These are phyloP conservation scores for Lunularia cruciata DNA, from an alignment of 225 moss, liverwort and hornwort species.

Conservation along the genomic window DNA sequence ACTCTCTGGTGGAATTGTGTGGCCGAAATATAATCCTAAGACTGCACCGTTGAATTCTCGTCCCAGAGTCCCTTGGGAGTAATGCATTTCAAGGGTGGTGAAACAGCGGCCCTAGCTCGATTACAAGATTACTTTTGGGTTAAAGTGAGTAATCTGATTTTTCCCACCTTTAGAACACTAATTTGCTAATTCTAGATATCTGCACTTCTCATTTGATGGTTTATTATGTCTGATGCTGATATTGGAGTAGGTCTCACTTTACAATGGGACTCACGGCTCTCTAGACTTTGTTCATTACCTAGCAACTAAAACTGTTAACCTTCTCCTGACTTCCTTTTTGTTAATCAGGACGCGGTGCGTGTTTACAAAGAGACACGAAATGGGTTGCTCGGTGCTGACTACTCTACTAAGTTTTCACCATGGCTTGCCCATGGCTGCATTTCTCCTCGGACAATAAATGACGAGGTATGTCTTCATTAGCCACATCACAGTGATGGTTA, in stretches of 20 bases:
- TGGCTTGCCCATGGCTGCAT: constrained; percentile 98
- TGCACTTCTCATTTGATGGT: too few relatives aligned
- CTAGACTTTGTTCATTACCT: neutral
- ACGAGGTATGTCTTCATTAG: constrained; percentile 54
- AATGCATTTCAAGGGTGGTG: constrained; percentile 91
- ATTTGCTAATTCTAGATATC: too few relatives aligned
- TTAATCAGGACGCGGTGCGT: constrained; percentile 70
- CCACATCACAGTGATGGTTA: neutral
- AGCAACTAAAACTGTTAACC: too few relatives aligned
- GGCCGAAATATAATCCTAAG: too few relatives aligned
- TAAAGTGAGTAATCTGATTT: constrained; percentile 41
- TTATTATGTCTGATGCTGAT: neutral
- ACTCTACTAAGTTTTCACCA: constrained; percentile 96
- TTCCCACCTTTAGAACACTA: too few relatives aligned
- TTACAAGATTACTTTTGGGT: constrained; percentile 94
- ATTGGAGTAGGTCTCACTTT: neutral
- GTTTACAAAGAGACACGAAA: constrained; percentile 94
- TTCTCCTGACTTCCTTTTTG: neutral
- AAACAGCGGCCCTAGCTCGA: constrained; percentile 85
- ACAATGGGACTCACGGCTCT: neutral
- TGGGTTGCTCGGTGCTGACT: constrained; percentile 97
- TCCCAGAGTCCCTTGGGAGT: constrained; percentile 81
- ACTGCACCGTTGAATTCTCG: too few relatives aligned
- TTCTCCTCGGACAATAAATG: constrained; percentile 82
- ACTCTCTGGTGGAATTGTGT: too few relatives aligned